Evolutionary conservation across 176 grass and related monocot genomes (phyloP), one percentile per base, ranked within the genome.

Genomic region (Carex kokanica): DNA sequence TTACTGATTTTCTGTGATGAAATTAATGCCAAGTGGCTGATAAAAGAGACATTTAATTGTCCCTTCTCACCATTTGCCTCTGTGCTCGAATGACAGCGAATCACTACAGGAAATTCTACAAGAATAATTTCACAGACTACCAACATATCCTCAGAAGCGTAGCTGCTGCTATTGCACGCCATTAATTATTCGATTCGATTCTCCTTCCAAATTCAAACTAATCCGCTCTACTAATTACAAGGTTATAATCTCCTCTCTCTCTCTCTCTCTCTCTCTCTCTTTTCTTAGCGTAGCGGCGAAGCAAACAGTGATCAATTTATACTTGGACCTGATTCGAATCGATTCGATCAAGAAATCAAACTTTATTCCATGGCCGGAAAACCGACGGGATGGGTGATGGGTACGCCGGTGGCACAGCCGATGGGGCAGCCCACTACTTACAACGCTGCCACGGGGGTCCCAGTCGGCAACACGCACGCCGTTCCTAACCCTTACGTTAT

Each of bases 331-430:
- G 40, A 38, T 61, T 34, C 78, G 57, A 81, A 45, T 20, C 34
- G 38, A 66, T 64, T 52, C 6, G 34, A 66, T 64, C 5, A 20
- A 0, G 14, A 82, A 64, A 64, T 52, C 13, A 21, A 64, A n/a
- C 12, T 64, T 65, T 8, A 82, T 66, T 82, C 14, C 40, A 82
- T 82, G 80, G 80, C 80, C 17, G 80, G 80, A 29, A 82, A 82
- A 31, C 60, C 20, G 38, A 53, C 31, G 6, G 80, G 80, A 53
- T 82, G 80, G 80, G 80, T 82, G 14, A 82, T 82, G 80, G 80
- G 80, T 16, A 82, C 80, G 18, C 80, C 80, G 40, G 41, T 82
- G 38, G 61, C 11, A 49, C 80, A 61, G 60, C 58, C 80, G 60
- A 62, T 27, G 31, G 59, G 62, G 12, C 59, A 52, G 17, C 61